phyloP scores from a whole-genome alignment of 768 basidiomycete species.

The Mycena alexandri region DNA sequence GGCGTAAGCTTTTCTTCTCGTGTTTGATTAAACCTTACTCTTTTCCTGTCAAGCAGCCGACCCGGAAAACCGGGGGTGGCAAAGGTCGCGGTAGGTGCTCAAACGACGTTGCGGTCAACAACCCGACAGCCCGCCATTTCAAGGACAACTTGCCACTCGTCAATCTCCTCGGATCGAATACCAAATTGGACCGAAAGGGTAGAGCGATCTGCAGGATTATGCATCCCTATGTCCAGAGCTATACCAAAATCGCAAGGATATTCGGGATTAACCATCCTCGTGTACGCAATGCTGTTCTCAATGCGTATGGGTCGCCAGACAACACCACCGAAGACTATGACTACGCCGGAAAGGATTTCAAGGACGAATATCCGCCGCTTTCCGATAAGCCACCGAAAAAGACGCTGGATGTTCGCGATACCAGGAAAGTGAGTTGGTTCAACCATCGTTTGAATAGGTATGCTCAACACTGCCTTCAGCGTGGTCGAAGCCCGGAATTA shows the following conservation, averaged over 20 bases:
- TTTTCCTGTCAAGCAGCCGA: background rate
- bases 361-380: slow-evolving; percentile 13
- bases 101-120: background rate
- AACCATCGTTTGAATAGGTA: too few relatives aligned
- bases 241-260: slow-evolving; percentile 15
- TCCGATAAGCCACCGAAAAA: too few relatives aligned
- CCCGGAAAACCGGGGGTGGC: background rate
- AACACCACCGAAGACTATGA: slow-evolving; percentile 20
- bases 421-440: too few relatives aligned
- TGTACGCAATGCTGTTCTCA: slow-evolving; percentile 16
- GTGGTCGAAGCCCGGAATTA: slow-evolving; percentile 21
- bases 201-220: slow-evolving; percentile 28
- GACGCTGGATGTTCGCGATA: too few relatives aligned
- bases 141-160: background rate
- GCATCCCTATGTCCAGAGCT: slow-evolving; percentile 14
- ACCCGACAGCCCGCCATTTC: slow-evolving; percentile 25
- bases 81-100: too few relatives aligned
- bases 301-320: slow-evolving; percentile 1
- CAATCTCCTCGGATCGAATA: too few relatives aligned
- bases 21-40: too few relatives aligned
- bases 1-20: too few relatives aligned
- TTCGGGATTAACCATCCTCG: slow-evolving; percentile 12
- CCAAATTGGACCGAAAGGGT: slow-evolving; percentile 23
- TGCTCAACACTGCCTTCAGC: slow-evolving; percentile 7
- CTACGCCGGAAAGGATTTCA: slow-evolving; percentile 11